Conservation (phyloP, 2,329 filamentous ascomycete genomes). For the Ceratocystis alfenasii region DNA sequence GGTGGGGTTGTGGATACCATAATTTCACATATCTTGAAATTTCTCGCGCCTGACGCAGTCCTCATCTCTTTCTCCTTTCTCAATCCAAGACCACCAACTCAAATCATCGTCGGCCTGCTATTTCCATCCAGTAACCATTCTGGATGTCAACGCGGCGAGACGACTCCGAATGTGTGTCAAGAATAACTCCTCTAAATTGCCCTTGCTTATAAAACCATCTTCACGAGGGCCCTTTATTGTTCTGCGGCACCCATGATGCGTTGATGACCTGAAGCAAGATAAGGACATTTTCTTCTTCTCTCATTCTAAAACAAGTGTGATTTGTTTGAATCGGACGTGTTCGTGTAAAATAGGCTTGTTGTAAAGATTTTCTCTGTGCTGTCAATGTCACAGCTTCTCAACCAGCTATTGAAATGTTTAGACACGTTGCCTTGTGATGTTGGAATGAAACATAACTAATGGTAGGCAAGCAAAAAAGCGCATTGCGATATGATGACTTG, state of each 20-base stretch:
- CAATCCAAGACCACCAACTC: conserved; percentile 37
- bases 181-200: conserved; percentile 39
- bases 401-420: too few species aligned
- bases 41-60: not conserved
- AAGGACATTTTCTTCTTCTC: conserved; percentile 35
- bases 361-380: too few species aligned
- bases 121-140: conserved; percentile 17
- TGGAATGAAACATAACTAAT: not conserved
- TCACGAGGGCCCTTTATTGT: conserved; percentile 45
- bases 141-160: conserved; percentile 34
- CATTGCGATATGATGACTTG: conserved; percentile 18
- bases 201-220: conserved; percentile 54
- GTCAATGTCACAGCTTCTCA: too few species aligned
- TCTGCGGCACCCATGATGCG: conserved; percentile 53
- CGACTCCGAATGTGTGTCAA: conserved; percentile 44
- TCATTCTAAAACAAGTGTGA: not conserved
- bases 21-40: conserved; percentile 16
- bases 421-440: too few species aligned
- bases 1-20: not conserved
- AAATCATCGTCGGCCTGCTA: conserved; percentile 33
- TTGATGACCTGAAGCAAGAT: conserved; percentile 55
- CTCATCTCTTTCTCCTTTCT: conserved; percentile 25
- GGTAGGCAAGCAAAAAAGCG: not conserved
- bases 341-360: too few species aligned
- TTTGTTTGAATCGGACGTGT: too few species aligned